Percentiles rank a stretch among this genome's conserved stretches.
Conservation (phyloP, 202 grass and related monocot genomes). For the Panicum virgatum region DNA sequence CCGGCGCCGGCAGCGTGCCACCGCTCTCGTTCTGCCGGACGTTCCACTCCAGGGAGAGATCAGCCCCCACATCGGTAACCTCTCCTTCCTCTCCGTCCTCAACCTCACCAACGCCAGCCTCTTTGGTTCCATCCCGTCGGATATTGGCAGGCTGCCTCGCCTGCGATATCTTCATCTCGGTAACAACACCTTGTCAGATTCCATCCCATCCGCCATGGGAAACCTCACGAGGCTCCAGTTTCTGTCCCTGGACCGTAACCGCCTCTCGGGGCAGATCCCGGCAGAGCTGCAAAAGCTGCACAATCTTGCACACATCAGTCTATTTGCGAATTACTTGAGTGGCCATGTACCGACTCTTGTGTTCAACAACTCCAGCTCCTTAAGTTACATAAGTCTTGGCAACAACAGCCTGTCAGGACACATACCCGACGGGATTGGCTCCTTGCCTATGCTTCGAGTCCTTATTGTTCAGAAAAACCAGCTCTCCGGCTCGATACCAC, state of each 20-base stretch:
- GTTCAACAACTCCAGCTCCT: not conserved
- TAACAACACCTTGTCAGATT: conserved; percentile 32
- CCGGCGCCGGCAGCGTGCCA: not conserved
- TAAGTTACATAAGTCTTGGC: not conserved
- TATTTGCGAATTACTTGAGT: not conserved
- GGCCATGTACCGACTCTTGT: fast-evolving
- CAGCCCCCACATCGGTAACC: not conserved
- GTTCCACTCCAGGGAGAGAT: not conserved
- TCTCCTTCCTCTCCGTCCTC: conserved; percentile 13
- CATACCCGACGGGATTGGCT: not conserved
- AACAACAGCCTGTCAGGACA: not conserved
- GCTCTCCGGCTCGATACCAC: not conserved
- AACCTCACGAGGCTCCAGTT: conserved; percentile 31
- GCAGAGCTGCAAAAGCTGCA: not conserved
- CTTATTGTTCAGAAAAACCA: not conserved
- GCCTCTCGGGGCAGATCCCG: not conserved
- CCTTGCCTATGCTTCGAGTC: not conserved
- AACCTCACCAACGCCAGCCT: no score
- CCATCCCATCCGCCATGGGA: conserved; percentile 25
- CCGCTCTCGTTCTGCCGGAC: not conserved
- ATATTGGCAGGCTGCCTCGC: conserved; percentile 28
- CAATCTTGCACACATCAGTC: not conserved
- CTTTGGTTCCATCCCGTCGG: not conserved
- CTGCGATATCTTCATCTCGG: not conserved
- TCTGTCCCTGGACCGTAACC: not conserved